Evolutionary conservation across 805 yeast species (phyloP).

Genomic region (Hyphopichia homilentoma): DNA sequence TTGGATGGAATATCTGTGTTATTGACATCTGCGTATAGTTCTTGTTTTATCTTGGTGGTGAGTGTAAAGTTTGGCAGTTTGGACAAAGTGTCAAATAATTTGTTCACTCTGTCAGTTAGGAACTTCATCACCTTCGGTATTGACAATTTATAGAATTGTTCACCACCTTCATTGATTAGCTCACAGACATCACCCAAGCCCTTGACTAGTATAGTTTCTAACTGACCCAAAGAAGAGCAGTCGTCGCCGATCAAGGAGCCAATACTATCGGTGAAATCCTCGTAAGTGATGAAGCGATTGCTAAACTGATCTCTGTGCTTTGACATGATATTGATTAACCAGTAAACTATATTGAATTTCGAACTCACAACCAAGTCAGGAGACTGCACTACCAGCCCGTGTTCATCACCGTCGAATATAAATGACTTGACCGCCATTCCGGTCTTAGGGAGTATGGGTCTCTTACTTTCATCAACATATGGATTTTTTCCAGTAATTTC

Average conservation of each 20-base stretch:
- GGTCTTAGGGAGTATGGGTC: conserved; percentile 19
- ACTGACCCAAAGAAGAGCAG: conserved; percentile 23
- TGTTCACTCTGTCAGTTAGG: conserved; percentile 34
- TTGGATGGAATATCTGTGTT: conserved; percentile 28
- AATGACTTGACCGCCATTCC: conserved; percentile 41
- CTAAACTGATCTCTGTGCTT: conserved; percentile 18
- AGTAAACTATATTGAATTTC: conserved; percentile 36
- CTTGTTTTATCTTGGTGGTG: conserved; percentile 13
- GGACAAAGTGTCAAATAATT: conserved; percentile 22
- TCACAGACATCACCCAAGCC: conserved; percentile 29
- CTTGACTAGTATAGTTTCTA: conserved; percentile 16
- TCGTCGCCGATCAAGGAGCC: conserved; percentile 22
- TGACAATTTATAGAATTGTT: conserved; percentile 39
- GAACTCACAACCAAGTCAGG: conserved; percentile 39
- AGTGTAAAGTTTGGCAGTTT: conserved; percentile 11
- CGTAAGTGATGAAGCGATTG: conserved; percentile 32
- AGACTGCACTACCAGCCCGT: conserved; percentile 39
- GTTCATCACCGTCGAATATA: conserved; percentile 17
- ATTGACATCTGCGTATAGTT: conserved; percentile 13
- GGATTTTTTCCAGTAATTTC: conserved; percentile 35
- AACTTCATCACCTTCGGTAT: conserved; percentile 31
- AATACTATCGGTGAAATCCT: conserved; percentile 42
- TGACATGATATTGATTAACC: conserved; percentile 34
- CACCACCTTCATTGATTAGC: conserved; percentile 28
- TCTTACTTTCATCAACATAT: conserved; percentile 18